These are phyloP conservation scores for Starmera stellimalicola DNA, from an alignment of 1,139 yeast species.

Conservation along the genomic window DNA sequence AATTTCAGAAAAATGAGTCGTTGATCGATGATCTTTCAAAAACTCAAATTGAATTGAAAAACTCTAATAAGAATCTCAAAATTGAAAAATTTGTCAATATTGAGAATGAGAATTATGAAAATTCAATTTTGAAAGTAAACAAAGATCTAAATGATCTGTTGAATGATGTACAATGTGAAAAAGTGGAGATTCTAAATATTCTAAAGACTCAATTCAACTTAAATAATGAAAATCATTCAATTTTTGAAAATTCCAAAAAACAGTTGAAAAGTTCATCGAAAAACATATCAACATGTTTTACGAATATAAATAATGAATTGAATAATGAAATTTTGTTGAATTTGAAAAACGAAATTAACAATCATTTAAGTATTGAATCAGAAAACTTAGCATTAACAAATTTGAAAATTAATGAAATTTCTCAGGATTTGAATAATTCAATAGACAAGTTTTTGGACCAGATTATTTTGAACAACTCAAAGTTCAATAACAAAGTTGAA, in stretches of 20 bases:
- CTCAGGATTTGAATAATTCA: constrained; percentile 3
- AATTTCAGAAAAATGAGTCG: constrained; percentile 24
- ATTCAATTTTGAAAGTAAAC: constrained; percentile 10
- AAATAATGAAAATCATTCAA: constrained; percentile 9
- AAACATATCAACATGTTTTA: constrained; percentile 3
- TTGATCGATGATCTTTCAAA: constrained; percentile 18
- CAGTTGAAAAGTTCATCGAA: constrained; percentile 3
- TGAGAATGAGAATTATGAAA: constrained; percentile 18
- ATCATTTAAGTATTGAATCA: constrained; percentile 8
- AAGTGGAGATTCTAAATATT: constrained; percentile 12
- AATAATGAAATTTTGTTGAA: constrained; percentile 4
- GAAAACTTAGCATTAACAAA: constrained; percentile 7
- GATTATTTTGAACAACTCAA: not conserved
- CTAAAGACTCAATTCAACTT: constrained; percentile 10
- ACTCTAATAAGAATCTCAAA: constrained; percentile 13
- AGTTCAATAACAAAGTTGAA: constrained; percentile 6
- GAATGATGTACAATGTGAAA: constrained; percentile 8
- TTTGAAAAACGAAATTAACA: constrained; percentile 5
- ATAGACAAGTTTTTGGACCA: constrained; percentile 4
- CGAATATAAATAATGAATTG: constrained; percentile 5
- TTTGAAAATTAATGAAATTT: constrained; percentile 2
- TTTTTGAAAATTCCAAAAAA: constrained; percentile 6
- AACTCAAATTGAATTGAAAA: constrained; percentile 20
- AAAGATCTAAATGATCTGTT: constrained; percentile 5
- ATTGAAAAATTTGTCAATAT: constrained; percentile 15